phyloP scores from a whole-genome alignment of 225 moss, liverwort and hornwort species.

The Straminergon stramineum region DNA sequence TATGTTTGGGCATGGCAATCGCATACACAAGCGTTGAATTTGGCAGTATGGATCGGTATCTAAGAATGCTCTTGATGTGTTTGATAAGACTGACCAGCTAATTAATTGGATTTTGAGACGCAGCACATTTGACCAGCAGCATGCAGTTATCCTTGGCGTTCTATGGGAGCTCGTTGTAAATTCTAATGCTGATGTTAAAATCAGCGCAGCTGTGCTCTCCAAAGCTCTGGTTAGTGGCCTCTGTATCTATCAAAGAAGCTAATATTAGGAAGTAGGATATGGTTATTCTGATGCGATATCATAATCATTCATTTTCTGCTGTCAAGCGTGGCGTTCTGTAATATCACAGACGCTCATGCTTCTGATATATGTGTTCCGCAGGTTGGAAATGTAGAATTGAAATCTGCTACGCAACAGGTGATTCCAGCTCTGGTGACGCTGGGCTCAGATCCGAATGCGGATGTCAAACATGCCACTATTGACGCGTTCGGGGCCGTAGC shows the following conservation, averaged over 20 bases:
- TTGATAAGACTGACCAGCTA: background rate
- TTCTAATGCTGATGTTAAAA: slow-evolving; percentile 73
- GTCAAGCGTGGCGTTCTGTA: background rate
- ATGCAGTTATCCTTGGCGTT: slow-evolving; percentile 69
- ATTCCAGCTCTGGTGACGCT: slow-evolving; percentile 90
- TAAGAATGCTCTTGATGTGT: background rate
- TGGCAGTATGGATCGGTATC: background rate
- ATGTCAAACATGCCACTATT: slow-evolving; percentile 92
- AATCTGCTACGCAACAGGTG: slow-evolving; percentile 88
- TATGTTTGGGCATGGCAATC: background rate
- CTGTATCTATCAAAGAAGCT: background rate
- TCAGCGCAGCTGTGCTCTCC: slow-evolving; percentile 82
- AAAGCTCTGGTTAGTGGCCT: slow-evolving; percentile 59
- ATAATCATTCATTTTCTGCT: background rate
- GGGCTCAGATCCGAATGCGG: slow-evolving; percentile 90
- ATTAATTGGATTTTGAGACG: slow-evolving; percentile 4
- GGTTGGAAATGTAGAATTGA: slow-evolving; percentile 83
- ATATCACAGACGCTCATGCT: background rate
- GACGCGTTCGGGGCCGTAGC: slow-evolving; percentile 96
- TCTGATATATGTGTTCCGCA: slow-evolving; percentile 7
- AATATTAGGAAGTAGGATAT: background rate
- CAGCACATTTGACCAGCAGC: slow-evolving; percentile 88
- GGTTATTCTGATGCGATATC: background rate
- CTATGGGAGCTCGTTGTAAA: slow-evolving; percentile 96
- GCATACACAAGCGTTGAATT: background rate